phyloP scores from a whole-genome alignment of 495 filamentous ascomycete species.

The Cercophora sp. region DNA sequence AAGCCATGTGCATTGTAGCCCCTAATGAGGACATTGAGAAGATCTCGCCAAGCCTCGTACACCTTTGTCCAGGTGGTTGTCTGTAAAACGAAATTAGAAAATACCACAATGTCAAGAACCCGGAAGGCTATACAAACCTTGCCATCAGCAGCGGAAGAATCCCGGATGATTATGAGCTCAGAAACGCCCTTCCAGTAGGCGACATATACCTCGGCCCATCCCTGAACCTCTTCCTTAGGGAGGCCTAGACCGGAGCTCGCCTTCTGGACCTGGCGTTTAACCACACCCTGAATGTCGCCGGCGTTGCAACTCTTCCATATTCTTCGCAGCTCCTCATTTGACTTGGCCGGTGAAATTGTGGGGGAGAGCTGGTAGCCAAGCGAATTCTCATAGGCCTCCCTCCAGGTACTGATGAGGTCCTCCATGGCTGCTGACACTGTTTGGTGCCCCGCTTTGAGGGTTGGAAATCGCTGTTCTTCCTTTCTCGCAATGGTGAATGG shows the following conservation, averaged over 20 bases:
- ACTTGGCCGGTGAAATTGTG: constrained; percentile 63
- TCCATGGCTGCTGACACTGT: no score
- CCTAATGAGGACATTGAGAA: constrained; percentile 64
- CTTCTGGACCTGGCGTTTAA: constrained; percentile 59
- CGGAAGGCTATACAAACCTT: no score
- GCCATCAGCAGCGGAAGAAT: constrained; percentile 25
- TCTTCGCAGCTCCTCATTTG: constrained; percentile 51
- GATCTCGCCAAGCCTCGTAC: constrained; percentile 80
- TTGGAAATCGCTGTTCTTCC: no score
- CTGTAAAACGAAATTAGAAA: no score
- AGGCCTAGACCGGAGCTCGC: constrained; percentile 44
- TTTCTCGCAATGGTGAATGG: no score
- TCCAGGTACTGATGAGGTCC: no score
- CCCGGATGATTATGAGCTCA: constrained; percentile 58
- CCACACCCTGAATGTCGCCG: constrained; percentile 48
- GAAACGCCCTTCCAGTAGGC: constrained; percentile 78
- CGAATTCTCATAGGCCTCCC: no score
- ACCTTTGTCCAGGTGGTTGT: constrained; percentile 71
- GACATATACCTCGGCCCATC: constrained; percentile 79
- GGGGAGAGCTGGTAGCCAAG: constrained; percentile 68
- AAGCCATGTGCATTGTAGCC: constrained; percentile 69
- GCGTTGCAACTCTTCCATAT: constrained; percentile 64
- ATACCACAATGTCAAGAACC: no score
- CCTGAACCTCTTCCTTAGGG: constrained; percentile 58
- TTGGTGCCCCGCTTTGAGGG: no score